These are phyloP conservation scores for Tetrapyrgos nigripes DNA, from an alignment of 1,284 basidiomycete genomes.

Conservation along the genomic window DNA sequence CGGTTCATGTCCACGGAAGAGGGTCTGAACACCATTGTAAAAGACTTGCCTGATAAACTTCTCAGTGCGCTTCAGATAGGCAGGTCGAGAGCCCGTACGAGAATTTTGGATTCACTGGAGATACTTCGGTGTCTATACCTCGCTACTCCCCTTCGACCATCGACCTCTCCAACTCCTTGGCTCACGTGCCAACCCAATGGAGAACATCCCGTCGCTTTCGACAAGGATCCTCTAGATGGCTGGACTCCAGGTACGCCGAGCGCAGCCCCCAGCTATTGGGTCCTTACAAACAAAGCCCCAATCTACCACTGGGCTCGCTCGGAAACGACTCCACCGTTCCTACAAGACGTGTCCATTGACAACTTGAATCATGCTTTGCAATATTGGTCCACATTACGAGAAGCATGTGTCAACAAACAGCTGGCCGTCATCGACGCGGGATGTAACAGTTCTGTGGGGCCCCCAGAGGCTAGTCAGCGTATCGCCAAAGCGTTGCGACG, in stretches of 20 bases:
- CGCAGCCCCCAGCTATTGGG: conserved; percentile 65
- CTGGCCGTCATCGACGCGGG: conserved; percentile 24
- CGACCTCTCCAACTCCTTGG: conserved; percentile 45
- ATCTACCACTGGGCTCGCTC: conserved; percentile 64
- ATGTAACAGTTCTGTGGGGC: conserved; percentile 23
- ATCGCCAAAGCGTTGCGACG: conserved; percentile 56
- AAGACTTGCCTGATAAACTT: conserved; percentile 55
- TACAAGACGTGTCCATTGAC: conserved; percentile 50
- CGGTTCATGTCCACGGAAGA: conserved; percentile 50
- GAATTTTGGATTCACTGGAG: conserved; percentile 66
- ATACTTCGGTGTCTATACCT: conserved; percentile 59
- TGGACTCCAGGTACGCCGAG: conserved; percentile 51
- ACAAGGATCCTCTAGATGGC: conserved; percentile 45
- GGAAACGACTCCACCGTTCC: conserved; percentile 58
- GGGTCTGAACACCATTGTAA: conserved; percentile 54
- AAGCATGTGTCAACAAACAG: conserved; percentile 45
- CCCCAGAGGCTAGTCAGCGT: conserved; percentile 30
- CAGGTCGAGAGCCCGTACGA: conserved; percentile 58
- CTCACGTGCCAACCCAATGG: conserved; percentile 49
- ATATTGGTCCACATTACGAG: conserved; percentile 66
- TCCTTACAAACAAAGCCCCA: conserved; percentile 57
- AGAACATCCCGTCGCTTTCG: conserved; percentile 53
- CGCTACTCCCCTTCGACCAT: conserved; percentile 58
- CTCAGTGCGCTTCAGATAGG: conserved; percentile 59
- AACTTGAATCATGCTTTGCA: conserved; percentile 43